Percentiles rank a stretch among this genome's conserved stretches.
phyloP scores from a whole-genome alignment of 169 alveolate species.

The Plasmodium fragile region DNA sequence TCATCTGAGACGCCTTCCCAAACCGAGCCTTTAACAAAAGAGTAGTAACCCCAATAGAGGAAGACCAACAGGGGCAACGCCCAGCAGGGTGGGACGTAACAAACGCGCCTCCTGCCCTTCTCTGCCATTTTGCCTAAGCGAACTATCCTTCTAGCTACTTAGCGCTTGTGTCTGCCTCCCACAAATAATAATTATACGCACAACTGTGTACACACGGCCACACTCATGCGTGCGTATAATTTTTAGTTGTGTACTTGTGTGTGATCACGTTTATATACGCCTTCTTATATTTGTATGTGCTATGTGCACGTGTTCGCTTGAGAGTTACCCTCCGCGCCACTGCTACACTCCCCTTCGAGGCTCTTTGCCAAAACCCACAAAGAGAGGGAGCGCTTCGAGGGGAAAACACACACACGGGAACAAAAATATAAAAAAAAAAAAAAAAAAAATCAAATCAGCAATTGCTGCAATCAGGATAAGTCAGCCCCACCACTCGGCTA shows the following conservation, averaged over 20 bases:
- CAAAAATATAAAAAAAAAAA: background rate
- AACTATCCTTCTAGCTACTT: background rate
- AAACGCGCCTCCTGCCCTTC: background rate
- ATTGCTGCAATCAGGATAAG: background rate
- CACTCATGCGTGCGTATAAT: background rate
- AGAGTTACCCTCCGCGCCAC: background rate
- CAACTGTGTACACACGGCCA: background rate
- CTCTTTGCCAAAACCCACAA: background rate
- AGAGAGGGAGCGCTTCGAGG: background rate
- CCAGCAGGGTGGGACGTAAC: background rate
- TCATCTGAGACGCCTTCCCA: slow-evolving; percentile 67
- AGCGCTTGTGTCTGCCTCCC: background rate
- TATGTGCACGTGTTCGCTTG: background rate
- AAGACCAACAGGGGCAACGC: background rate
- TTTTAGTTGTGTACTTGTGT: no score
- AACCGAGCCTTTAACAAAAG: background rate
- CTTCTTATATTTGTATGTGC: background rate
- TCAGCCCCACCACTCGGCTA: background rate
- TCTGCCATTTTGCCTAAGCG: background rate
- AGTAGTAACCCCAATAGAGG: background rate
- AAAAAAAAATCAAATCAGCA: background rate
- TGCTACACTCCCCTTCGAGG: background rate
- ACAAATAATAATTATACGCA: no score
- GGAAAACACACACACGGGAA: background rate
- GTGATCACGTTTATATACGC: background rate